Evolutionary conservation across 2,329 filamentous ascomycete species (phyloP), one percentile per base, ranked within the genome.

Genomic region (Fusarium continuum): DNA sequence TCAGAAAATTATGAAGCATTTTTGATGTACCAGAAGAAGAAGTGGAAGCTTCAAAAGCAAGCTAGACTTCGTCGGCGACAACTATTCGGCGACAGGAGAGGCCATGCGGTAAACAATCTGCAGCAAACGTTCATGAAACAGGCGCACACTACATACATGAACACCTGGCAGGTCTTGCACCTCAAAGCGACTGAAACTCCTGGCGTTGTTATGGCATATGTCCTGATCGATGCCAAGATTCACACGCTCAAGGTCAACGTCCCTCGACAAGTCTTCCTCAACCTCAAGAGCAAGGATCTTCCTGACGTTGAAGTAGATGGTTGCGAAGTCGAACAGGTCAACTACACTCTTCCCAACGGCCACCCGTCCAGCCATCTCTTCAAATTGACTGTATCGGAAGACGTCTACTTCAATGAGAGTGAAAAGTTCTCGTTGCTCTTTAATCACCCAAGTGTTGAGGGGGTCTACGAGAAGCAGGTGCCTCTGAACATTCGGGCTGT

Each of bases 31-130:
- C 95, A 99, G 74, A 99, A 99, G 77, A 88, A 93, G 79, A 99
- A 99, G 77, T 99, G 95, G 95, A 97, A 94, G 79, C 90, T 98
- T 31, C 95, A 99, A 74, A 96, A 93, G 72, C 91, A 96, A 74
- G 93, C 94, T 28, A 88, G 95, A 19, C 84, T 89, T 58, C 88
- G 94, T 36, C 85, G 96, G 64, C 87, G 94, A 43, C 95, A 99
- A 74, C 82, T 99, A 1, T 99, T 99, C 70, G 95, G 95, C 57
- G 94, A 99, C 70, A 89, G 90, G 54, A 85, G 88, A 57, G 80
- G 81, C 10, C 68, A 73, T 34, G 65, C 70, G 8, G 74, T 67
- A 32, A 85, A 77, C 72, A 86, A 87, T 60, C 85, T 90, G 66
- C 85, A 88, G 68, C 83, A 86, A 58, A 86, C 84, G 0, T 97